These are phyloP conservation scores for Ailanthus altissimus DNA, from an alignment of 345 rosid species.

Conservation along the genomic window DNA sequence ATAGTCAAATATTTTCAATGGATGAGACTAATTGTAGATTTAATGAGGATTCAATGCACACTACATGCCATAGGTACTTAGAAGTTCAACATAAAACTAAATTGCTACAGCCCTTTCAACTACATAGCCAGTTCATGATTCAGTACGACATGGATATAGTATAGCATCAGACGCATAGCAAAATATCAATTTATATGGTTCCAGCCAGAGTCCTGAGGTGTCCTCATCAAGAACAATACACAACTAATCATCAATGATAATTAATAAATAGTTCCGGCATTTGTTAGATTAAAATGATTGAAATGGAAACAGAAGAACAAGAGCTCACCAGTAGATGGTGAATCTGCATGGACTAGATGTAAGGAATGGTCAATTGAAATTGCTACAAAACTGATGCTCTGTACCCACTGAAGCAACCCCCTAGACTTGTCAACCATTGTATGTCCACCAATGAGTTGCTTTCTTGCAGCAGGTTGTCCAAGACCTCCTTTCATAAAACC, in stretches of 20 bases:
- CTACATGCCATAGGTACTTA: too few species aligned
- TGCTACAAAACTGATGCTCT: slow-evolving; percentile 89
- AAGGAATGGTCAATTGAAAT: slow-evolving; percentile 84
- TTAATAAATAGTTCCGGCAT: neutral
- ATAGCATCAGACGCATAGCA: neutral
- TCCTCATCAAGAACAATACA: slow-evolving; percentile 1
- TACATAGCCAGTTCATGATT: neutral
- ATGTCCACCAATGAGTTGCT: slow-evolving; percentile 77
- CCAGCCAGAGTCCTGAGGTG: neutral
- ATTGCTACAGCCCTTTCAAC: neutral
- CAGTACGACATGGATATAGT: neutral
- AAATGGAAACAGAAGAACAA: slow-evolving; percentile 11
- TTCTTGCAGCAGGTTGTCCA: slow-evolving; percentile 77
- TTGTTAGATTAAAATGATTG: neutral
- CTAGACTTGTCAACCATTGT: slow-evolving; percentile 62
- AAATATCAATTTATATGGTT: neutral
- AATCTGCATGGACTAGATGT: slow-evolving; percentile 74
- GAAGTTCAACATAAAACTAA: neutral
- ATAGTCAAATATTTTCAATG: too few species aligned
- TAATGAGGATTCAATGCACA: neutral
- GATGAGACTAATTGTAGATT: neutral
- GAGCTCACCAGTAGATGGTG: slow-evolving; percentile 67
- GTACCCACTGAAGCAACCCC: slow-evolving; percentile 96
- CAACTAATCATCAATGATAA: neutral
- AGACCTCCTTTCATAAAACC: slow-evolving; percentile 86